Evolutionary conservation across 140 eudicot genomes (phyloP).

Genomic region (Cichorium intybus): DNA sequence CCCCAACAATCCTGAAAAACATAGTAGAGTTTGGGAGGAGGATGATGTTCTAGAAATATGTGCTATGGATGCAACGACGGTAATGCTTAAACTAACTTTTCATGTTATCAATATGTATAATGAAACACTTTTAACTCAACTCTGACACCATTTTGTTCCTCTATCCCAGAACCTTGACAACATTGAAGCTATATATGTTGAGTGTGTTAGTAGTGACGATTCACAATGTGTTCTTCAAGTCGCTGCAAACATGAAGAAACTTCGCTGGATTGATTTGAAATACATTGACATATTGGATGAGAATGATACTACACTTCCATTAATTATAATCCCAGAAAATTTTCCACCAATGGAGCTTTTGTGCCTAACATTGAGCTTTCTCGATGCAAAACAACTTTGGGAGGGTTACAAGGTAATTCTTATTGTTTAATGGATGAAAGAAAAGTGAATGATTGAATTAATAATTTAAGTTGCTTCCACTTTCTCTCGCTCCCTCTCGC

Average conservation of each 20-base stretch:
- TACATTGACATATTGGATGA: background rate
- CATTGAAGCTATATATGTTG: background rate
- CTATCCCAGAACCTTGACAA: background rate
- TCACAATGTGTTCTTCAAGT: background rate
- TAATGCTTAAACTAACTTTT: background rate
- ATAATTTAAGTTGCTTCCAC: too few relatives aligned
- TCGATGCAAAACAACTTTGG: background rate
- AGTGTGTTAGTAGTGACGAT: background rate
- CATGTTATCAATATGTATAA: background rate
- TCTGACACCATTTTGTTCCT: background rate
- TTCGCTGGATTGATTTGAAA: background rate
- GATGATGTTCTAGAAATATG: constrained; percentile 8
- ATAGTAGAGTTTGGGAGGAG: constrained; percentile 22
- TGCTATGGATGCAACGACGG: background rate
- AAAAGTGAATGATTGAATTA: background rate
- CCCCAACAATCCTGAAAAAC: constrained; percentile 11
- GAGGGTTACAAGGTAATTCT: background rate
- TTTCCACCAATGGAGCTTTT: background rate
- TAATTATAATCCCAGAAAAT: background rate
- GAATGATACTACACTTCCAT: background rate
- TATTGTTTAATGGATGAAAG: background rate
- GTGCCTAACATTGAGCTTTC: background rate
- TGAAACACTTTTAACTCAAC: background rate
- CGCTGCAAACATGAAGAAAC: background rate
- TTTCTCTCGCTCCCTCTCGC: too few relatives aligned